Base-by-base conservation (phyloP, 2,329 filamentous ascomycete genomes). In the Phyllosticta citriasiana region DNA sequence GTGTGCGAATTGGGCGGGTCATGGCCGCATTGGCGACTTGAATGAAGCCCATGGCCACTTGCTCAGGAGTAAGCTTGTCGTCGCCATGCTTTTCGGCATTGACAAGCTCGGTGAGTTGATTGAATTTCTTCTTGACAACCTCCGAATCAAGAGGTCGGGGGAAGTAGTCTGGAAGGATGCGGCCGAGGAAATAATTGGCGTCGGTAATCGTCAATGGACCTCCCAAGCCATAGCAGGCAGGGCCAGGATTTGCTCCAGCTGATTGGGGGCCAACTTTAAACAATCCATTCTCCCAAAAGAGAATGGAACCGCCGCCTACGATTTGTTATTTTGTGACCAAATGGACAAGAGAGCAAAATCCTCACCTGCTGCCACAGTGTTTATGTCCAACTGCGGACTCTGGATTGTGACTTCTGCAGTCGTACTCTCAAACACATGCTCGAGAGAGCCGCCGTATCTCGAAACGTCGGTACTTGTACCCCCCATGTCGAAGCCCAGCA, bases 391-490 rank as follows among this genome's bases (percentile, higher is more conserved):
- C 69, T 96, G 91, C 0, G 92, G 92, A 1, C 89, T 92, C 68
- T 96, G 91, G 30, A 96, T 94, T 0, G 91, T 93, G 0, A 96
- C 89, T 19, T 92, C 92, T 0, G 92, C 92, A 0, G 91, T 96
- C 0, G 90, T 96, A 0, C 91, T 96, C 74, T 96, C 92, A 67
- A 96, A 96, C 0, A 96, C 91, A 68, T 97, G 92, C 68, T 96
- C 92, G 68, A 96, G 93, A 60, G 89, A 81, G 14, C 92, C 92
- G 59, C 60, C 89, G 67, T 93, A 97, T 57, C 92, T 82, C 33
- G 89, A 95, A 8, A 96, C 90, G 72, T 97, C 92, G 0, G 92
- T 97, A 62, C 87, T 92, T 0, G 92, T 97, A 12, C 92, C 92
- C 26, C 70, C 70, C 92, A 97, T 97, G 67, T 97, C 92, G 69